Conservation (phyloP, 2,329 filamentous ascomycete genomes). For the Fusarium sp. region DNA sequence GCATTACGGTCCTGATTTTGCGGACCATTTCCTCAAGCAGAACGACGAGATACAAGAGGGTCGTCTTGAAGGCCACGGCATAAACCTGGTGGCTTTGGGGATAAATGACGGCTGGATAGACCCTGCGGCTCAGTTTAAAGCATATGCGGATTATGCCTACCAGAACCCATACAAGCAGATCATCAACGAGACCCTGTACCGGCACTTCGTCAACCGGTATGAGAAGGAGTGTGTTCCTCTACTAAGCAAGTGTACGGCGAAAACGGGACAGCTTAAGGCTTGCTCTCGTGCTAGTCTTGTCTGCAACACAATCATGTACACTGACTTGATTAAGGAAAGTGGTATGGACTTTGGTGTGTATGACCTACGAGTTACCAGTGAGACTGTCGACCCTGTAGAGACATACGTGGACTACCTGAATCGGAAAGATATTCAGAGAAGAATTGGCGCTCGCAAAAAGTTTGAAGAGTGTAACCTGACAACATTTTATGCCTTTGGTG, state of each 20-base stretch:
- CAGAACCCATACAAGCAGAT: slow-evolving; percentile 50
- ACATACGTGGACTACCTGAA: too few species aligned
- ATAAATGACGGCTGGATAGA: slow-evolving; percentile 70
- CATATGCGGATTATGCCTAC: slow-evolving; percentile 49
- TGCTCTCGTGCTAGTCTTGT: slow-evolving; percentile 43
- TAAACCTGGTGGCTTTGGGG: slow-evolving; percentile 64
- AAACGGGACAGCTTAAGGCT: slow-evolving; percentile 40
- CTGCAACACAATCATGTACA: slow-evolving; percentile 46
- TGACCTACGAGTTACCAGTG: too few species aligned
- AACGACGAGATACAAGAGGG: slow-evolving; percentile 63
- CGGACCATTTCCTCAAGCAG: slow-evolving; percentile 65
- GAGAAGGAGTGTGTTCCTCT: slow-evolving; percentile 41
- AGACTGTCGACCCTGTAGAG: too few species aligned
- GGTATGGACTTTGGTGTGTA: too few species aligned
- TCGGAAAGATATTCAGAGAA: too few species aligned
- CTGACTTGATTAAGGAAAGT: neutral
- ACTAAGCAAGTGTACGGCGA: slow-evolving; percentile 41
- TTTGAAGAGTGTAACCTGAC: too few species aligned
- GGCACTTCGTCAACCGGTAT: slow-evolving; percentile 46
- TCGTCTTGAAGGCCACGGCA: slow-evolving; percentile 52
- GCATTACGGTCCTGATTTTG: slow-evolving; percentile 68
- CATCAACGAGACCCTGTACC: slow-evolving; percentile 33
- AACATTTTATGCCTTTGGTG: too few species aligned
- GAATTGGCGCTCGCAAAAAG: too few species aligned
- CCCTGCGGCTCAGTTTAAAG: slow-evolving; percentile 49